A percentile compares a stretch with the other conserved stretches of the same genome.
These are phyloP conservation scores for Discostella pseudostelligera DNA, from an alignment of 108 stramenopile species.

Conservation along the genomic window DNA sequence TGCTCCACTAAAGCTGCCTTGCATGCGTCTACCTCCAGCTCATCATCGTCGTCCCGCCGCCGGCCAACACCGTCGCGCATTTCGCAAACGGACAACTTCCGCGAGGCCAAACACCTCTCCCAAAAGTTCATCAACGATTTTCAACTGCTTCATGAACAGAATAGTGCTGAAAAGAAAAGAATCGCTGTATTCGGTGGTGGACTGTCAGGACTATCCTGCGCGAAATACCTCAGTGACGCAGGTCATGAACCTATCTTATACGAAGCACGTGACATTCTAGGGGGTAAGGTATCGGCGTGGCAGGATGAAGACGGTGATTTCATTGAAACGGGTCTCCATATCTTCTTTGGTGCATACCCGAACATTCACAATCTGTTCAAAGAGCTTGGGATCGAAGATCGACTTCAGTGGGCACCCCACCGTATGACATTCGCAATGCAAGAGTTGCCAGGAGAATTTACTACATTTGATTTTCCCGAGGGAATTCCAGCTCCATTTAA, in stretches of 20 bases:
- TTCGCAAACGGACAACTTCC: slow-evolving; percentile 40
- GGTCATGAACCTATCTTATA: slow-evolving; percentile 87
- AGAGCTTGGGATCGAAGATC: slow-evolving; percentile 72
- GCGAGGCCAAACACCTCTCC: slow-evolving; percentile 39
- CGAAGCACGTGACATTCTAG: slow-evolving; percentile 84
- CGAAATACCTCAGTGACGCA: slow-evolving; percentile 91
- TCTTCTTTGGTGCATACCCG: slow-evolving; percentile 98
- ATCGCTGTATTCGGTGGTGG: slow-evolving; percentile 93
- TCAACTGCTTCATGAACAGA: slow-evolving; percentile 5
- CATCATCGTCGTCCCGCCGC: slow-evolving; percentile 8
- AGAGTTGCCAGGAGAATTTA: slow-evolving; percentile 57
- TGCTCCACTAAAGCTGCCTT: neutral
- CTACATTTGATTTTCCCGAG: slow-evolving; percentile 66
- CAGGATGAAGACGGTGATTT: slow-evolving; percentile 91
- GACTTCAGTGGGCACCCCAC: slow-evolving; percentile 77
- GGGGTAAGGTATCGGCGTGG: slow-evolving; percentile 94
- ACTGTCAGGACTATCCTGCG: slow-evolving; percentile 89
- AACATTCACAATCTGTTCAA: slow-evolving; percentile 94
- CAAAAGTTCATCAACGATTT: slow-evolving; percentile 28
- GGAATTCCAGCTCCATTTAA: slow-evolving; percentile 74
- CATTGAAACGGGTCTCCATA: slow-evolving; percentile 95
- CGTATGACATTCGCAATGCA: slow-evolving; percentile 81
- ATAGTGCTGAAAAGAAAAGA: slow-evolving; percentile 51
- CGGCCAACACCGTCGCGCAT: slow-evolving; percentile 52
- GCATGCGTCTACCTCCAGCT: neutral